Evolutionary conservation across 73 alveolate genomes (phyloP).

Genomic region (Paramecium primaurelia): DNA sequence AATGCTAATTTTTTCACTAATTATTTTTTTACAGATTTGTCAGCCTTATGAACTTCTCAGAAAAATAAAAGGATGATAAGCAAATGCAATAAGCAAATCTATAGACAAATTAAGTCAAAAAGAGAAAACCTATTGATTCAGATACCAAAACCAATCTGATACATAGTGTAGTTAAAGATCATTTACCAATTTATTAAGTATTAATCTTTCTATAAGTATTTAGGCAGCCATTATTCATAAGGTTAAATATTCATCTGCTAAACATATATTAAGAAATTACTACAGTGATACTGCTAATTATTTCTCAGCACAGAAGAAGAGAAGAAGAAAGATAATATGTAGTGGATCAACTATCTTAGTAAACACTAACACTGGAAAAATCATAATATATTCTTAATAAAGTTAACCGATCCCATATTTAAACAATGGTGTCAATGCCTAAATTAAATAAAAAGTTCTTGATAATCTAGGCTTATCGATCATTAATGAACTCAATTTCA

Average conservation of each 20-base stretch:
- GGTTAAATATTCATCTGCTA: not conserved
- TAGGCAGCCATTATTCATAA: slow-evolving; percentile 13
- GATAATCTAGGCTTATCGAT: not conserved
- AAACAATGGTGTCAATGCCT: not conserved
- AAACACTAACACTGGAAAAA: not conserved
- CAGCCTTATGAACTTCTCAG: not conserved
- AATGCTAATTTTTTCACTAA: not conserved
- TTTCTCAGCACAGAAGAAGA: not conserved
- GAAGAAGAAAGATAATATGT: not conserved
- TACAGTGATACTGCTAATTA: not conserved
- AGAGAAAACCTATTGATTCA: not conserved
- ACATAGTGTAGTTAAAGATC: not conserved
- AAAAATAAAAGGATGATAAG: not conserved
- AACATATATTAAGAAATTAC: not conserved
- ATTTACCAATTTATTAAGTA: not conserved
- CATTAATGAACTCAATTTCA: not conserved
- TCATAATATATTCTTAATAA: not conserved
- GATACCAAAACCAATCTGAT: not conserved
- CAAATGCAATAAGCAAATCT: not conserved
- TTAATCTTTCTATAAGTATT: not conserved
- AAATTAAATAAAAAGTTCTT: not conserved
- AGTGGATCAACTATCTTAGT: not conserved
- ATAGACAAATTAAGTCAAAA: not conserved
- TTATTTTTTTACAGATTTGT: not conserved
- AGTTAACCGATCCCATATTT: not conserved